Base-by-base conservation (phyloP, 2,329 filamentous ascomycete genomes). In the Didymella pomorum region DNA sequence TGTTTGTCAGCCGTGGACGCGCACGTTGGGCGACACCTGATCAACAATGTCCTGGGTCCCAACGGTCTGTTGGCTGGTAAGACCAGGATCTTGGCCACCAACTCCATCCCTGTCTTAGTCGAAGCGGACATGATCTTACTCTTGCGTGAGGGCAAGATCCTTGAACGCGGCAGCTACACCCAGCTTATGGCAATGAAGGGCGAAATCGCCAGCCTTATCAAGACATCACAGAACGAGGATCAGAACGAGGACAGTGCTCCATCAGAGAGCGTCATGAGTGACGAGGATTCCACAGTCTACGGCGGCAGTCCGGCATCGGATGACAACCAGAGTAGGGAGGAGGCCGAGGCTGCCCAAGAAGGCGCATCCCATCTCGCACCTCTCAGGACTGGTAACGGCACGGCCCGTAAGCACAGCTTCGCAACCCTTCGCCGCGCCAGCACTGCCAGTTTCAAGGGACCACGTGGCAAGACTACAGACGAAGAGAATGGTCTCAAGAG, bases 1-100 rank as follows among this genome's bases (percentile, higher is more conserved):
- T 91, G 93, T 61, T 83, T 99, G 11, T 98, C 94, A 16, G 95
- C 96, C 0, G 95, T 99, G n/a, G 95, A 99, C 78, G 94, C 96
- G 64, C 95, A 99, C 73, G 95, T 99, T 58, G 95, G 95, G 48
- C 86, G 92, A 63, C 95, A 99, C 78, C 85, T 99, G 56, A 97
- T 97, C 70, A 91, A 98, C 73, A 92, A 95, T 62, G 95, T 99
- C 0, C 86, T 99, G 33, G 95, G 95, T 12, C 84, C 90, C 4
- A 89, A 89, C 61, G 95, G 95, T 65, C 82, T 99, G 7, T 84
- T 99, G 23, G 85, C 83, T 50, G 86, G 89, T 37, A 98, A 98
- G 79, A 97, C 94, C 7, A 88, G 94, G 65, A 91, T 99, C 53
- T 83, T 99, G 48, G 93, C 95, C 10, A 99, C 95, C 20, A 99